These are phyloP conservation scores for Termitomyces sp. DNA, from an alignment of 1,284 basidiomycete species.

Conservation along the genomic window DNA sequence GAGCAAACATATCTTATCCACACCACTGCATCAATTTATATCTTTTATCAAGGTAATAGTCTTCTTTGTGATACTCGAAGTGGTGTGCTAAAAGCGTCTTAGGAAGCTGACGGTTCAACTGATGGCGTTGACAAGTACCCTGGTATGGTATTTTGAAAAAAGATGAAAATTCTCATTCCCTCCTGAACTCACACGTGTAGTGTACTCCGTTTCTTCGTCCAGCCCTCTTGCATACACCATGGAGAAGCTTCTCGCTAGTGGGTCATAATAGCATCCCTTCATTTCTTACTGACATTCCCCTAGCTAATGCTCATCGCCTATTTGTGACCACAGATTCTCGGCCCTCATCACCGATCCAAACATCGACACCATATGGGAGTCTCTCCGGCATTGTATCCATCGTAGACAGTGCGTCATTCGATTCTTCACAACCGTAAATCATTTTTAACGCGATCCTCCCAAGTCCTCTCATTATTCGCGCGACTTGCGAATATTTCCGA, in stretches of 20 bases:
- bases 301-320: conserved; percentile 70
- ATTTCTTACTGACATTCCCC: neutral
- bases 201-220: conserved; percentile 65
- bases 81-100: neutral
- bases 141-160: conserved; percentile 35
- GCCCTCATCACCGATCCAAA: conserved; percentile 40
- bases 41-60: conserved; percentile 56
- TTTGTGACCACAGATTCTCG: conserved; percentile 63
- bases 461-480: conserved; percentile 72
- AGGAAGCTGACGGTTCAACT: conserved; percentile 64
- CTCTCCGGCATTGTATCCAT: conserved; percentile 72
- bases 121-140: conserved; percentile 74
- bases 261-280: conserved; percentile 24
- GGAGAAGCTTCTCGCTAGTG: conserved; percentile 74
- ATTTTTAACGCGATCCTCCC: neutral
- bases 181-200: conserved; percentile 29
- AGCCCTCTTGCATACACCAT: conserved; percentile 63
- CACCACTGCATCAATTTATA: conserved; percentile 62
- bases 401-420: conserved; percentile 58
- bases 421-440: neutral
- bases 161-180: neutral
- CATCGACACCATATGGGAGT: conserved; percentile 39
- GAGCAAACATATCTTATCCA: conserved; percentile 66
- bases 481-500: conserved; percentile 63
- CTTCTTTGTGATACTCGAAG: neutral